phyloP scores from a whole-genome alignment of 2,329 filamentous ascomycete genomes.

The Trichoderma atrobrunneum region DNA sequence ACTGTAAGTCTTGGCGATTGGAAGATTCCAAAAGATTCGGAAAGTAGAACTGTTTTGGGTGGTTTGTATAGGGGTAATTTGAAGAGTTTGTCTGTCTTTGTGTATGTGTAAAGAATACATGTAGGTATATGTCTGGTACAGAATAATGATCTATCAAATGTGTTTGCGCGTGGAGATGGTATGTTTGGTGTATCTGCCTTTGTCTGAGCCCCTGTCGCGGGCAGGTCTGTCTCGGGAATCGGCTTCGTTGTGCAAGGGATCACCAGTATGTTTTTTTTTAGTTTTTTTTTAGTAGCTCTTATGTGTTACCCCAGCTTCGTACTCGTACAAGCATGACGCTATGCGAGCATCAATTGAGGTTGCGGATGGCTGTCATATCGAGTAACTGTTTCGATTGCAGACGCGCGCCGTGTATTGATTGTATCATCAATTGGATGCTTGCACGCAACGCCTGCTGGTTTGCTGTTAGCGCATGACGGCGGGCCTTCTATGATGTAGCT shows the following conservation, averaged over 20 bases:
- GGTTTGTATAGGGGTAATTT: not conserved
- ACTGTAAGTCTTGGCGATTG: not conserved
- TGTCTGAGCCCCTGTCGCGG: not conserved
- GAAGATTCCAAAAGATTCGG: not conserved
- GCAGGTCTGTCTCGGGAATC: constrained; percentile 4
- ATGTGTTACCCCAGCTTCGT: not conserved
- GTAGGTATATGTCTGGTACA: no score
- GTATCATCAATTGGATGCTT: not conserved
- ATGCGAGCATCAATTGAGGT: not conserved
- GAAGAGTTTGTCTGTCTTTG: not conserved
- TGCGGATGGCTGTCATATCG: not conserved
- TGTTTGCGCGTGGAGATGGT: not conserved
- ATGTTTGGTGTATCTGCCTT: not conserved
- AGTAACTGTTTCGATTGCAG: not conserved
- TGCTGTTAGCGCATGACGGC: not conserved
- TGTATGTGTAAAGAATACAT: not conserved
- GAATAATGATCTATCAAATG: not conserved
- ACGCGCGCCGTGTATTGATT: not conserved
- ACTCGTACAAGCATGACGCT: not conserved
- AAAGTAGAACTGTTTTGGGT: not conserved
- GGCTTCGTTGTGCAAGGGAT: not conserved
- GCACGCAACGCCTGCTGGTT: not conserved
- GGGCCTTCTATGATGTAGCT: not conserved
- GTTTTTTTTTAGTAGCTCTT: not conserved
- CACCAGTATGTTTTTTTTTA: no score